A percentile compares a stretch with the other conserved stretches of the same genome.
Conservation (phyloP, 129 eudicot genomes). For the Deinandra increscens region DNA sequence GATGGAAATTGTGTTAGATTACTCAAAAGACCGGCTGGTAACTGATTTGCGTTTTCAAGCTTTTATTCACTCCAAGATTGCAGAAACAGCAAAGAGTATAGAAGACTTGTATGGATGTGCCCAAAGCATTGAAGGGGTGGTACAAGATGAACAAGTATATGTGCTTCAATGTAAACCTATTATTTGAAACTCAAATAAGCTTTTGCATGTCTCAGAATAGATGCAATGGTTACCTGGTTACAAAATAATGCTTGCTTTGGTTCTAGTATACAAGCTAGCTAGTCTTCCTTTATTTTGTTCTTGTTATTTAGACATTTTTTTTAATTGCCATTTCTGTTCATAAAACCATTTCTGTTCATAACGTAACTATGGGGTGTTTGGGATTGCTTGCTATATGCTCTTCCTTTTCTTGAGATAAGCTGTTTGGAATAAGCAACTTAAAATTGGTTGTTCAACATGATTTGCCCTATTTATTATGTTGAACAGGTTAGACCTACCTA, state of each 20-base stretch:
- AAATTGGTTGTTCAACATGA: background rate
- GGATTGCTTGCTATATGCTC: too few species aligned
- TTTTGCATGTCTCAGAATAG: background rate
- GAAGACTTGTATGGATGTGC: conserved; percentile 48
- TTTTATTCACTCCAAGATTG: conserved; percentile 39
- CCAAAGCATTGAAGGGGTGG: conserved; percentile 49
- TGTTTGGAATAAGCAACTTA: background rate
- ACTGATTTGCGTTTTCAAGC: conserved; percentile 34
- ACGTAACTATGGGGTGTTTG: too few species aligned
- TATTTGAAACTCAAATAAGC: background rate
- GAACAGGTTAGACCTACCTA: too few species aligned
- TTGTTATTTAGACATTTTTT: background rate
- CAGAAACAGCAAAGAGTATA: conserved; percentile 41
- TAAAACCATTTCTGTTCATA: background rate
- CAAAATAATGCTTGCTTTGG: background rate
- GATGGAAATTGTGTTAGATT: conserved; percentile 46
- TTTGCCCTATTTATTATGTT: too few species aligned
- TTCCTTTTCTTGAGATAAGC: background rate
- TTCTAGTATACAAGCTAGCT: background rate
- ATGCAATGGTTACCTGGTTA: background rate
- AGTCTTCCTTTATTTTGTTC: background rate
- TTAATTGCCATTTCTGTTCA: background rate
- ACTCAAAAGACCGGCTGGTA: conserved; percentile 44
- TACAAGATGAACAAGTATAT: conserved; percentile 43
- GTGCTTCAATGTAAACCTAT: conserved; percentile 45